Evolutionary conservation across 1,284 basidiomycete species (phyloP), one percentile per base, ranked within the genome.

Genomic region (Salmacisia buchloeana): DNA sequence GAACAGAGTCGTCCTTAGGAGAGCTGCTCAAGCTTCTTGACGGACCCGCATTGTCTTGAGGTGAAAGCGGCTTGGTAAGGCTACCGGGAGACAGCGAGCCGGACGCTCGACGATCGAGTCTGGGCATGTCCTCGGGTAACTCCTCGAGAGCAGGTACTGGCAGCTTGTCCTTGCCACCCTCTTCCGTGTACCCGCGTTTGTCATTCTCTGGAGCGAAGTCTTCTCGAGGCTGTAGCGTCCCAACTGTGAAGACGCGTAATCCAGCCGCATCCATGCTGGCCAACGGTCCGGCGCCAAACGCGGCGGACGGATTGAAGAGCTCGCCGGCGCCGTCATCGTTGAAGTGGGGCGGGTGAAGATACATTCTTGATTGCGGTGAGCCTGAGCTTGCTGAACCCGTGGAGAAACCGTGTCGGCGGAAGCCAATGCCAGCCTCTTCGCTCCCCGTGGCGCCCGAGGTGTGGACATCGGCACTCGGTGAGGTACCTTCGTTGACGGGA

Each of bases 191-290:
- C n/a, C n/a, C n/a, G n/a, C 6, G 6, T 27, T 49, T 27, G 3
- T 25, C 49, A 33, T 54, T 33, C 10, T 33, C 49, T n/a, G 7
- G 27, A 18, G 3, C 15, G 9, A 33, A 57, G 25, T 64, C 69
- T 7, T 66, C 63, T 3, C 85, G 80, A 4, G 89, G 89, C 71
- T 90, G 83, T 36, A 91, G 81, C 73, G 90, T 89, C 0, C 90
- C 90, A 1, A 91, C 85, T 3, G 90, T 91, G 75, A 89, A 89
- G 52, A 91, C 89, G 79, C 89, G 86, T 62, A 91, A 78, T 0
- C 88, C 89, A 70, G 87, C 85, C n/a, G 46, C 58, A 45, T 68
- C 69, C 59, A 70, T 59, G 27, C 39, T 57, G 4, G 63, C 66
- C n/a, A 27, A 62, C 25, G 72, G 70, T 27, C 71, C 66, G 52